Conservation (phyloP, 1,139 yeast species). For the Candida labiduridarum region DNA sequence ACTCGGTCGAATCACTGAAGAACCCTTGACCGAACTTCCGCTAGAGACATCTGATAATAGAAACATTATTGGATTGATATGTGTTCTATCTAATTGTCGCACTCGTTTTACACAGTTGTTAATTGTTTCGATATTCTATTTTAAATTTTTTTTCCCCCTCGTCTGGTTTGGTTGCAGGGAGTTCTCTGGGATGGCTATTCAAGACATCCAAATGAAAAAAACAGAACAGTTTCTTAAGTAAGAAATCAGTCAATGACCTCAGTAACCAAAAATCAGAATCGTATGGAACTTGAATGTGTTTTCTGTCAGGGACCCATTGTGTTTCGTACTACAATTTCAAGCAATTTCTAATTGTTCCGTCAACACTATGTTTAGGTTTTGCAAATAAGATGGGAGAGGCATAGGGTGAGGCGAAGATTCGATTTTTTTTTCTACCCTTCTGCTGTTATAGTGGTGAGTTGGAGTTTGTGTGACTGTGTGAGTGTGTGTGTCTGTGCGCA, state of each 20-base stretch:
- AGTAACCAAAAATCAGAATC: no score
- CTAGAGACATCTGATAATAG: slow-evolving; percentile 21
- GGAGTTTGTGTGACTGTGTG: neutral
- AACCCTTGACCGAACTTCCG: slow-evolving; percentile 7
- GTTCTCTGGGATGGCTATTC: no score
- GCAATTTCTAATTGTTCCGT: neutral
- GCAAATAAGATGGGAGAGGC: neutral
- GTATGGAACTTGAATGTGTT: no score
- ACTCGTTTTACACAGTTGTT: no score
- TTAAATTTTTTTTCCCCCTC: neutral
- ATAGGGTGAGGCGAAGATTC: no score
- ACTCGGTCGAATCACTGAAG: slow-evolving; percentile 6
- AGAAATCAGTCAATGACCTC: no score
- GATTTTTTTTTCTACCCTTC: no score
- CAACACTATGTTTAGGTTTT: neutral
- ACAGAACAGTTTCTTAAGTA: no score
- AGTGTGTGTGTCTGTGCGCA: neutral
- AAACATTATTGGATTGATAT: slow-evolving; percentile 11
- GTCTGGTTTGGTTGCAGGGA: no score
- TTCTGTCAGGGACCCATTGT: neutral
- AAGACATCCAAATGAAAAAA: no score
- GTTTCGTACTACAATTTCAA: neutral
- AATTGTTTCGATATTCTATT: neutral
- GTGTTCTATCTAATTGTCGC: neutral
- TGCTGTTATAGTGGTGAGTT: neutral